Percentiles rank a stretch among this genome's conserved stretches.
phyloP scores from a whole-genome alignment of 345 rosid species.

The Gossypium australe region DNA sequence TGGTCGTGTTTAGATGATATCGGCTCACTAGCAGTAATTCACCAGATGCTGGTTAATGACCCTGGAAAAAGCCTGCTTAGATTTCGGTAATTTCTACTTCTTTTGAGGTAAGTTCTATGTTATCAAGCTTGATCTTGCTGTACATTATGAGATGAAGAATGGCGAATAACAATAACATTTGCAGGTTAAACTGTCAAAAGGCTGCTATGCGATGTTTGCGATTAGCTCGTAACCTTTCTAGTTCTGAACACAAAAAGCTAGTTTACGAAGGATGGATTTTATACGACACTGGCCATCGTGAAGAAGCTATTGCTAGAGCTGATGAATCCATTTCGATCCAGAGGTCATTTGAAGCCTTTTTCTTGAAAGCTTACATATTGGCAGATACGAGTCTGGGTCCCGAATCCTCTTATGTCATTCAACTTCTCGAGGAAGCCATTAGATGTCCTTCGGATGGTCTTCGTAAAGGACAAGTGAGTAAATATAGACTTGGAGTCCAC shows the following conservation, averaged over 20 bases:
- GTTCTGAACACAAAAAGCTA: constrained; percentile 77
- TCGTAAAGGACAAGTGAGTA: constrained; percentile 92
- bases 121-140: too few relatives aligned
- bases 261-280: constrained; percentile 96
- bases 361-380: constrained; percentile 89
- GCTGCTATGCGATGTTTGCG: constrained; percentile 90
- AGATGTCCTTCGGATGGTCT: constrained; percentile 97
- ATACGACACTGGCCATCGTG: constrained; percentile 89
- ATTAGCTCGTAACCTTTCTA: constrained; percentile 80
- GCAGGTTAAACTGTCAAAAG: constrained; percentile 85
- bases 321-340: constrained; percentile 81
- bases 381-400: constrained; percentile 68
- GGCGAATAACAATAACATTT: too few relatives aligned
- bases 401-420: constrained; percentile 64
- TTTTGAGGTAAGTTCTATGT: constrained; percentile 45
- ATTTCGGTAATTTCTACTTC: constrained; percentile 88
- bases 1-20: constrained; percentile 97
- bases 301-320: constrained; percentile 90
- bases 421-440: constrained; percentile 89
- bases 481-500: too few relatives aligned
- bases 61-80: constrained; percentile 83
- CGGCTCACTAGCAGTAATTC: constrained; percentile 88
- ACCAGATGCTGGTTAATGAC: constrained; percentile 79
- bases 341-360: constrained; percentile 96
- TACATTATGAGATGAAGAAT: too few relatives aligned